Evolutionary conservation across 805 yeast species (phyloP).

Genomic region (Candida glaebosa): DNA sequence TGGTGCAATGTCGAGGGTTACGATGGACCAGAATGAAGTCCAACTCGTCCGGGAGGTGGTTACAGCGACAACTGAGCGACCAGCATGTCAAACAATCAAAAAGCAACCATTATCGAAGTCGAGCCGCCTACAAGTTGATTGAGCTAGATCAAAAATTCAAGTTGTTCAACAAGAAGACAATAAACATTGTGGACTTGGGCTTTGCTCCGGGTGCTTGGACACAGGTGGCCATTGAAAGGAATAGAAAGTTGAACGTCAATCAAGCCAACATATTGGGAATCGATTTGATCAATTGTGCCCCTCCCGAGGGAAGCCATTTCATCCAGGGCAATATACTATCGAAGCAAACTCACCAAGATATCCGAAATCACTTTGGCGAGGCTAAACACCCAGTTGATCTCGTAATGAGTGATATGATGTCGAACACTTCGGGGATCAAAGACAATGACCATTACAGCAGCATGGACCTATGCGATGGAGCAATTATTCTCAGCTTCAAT

Average conservation of each 20-base stretch:
- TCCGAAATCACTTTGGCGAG: constrained; percentile 45
- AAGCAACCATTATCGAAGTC: constrained; percentile 58
- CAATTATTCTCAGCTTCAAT: constrained; percentile 69
- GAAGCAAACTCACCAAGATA: constrained; percentile 50
- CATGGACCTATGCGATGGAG: constrained; percentile 92
- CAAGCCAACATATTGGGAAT: constrained; percentile 58
- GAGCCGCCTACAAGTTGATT: constrained; percentile 87
- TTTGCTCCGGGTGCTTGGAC: constrained; percentile 97
- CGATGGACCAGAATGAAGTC: constrained; percentile 2
- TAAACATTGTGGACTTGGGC: constrained; percentile 79
- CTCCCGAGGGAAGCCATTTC: constrained; percentile 35
- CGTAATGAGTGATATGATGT: constrained; percentile 83
- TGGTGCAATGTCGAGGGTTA: not conserved
- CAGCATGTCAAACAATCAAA: constrained; percentile 65
- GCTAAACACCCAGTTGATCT: constrained; percentile 23
- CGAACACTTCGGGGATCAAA: constrained; percentile 81
- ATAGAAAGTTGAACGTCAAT: constrained; percentile 14
- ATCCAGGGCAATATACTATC: constrained; percentile 40
- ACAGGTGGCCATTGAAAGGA: constrained; percentile 64
- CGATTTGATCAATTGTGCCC: constrained; percentile 40
- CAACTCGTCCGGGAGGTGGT: constrained; percentile 66
- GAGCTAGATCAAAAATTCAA: constrained; percentile 67
- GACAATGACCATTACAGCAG: constrained; percentile 80
- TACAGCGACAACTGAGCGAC: constrained; percentile 66
- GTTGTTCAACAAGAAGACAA: constrained; percentile 49